Base-by-base conservation (phyloP, 768 basidiomycete genomes). In the Trametes cingulata region DNA sequence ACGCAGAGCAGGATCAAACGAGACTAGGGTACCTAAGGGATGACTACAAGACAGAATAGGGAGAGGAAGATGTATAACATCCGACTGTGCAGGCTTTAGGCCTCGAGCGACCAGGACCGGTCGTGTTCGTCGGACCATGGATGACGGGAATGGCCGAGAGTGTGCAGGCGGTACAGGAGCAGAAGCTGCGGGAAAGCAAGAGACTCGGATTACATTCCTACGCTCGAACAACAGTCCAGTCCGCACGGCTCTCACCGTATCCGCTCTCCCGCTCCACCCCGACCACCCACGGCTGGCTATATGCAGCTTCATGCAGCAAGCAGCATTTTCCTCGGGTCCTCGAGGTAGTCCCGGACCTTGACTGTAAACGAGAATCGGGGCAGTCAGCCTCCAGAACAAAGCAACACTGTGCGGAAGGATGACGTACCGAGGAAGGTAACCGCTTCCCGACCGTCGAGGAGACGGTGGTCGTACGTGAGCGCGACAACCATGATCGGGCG, bases 401-500 rank as follows among this genome's bases (percentile, higher is more conserved):
- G 1, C 17, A 39, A 48, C 22, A 25, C 47, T 33, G 53, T 19
- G 48, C 17, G 12, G 64, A 17, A 52, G 36, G 29, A 20, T 40
- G 55, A 80, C 91, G 65, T 66, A 95, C 93, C 94, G 65, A 99
- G 87, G 93, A 99, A 98, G 40, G 95, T 96, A 53, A 94, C 91
- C 35, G 91, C 96, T 75, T 99, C 96, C 65, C 96, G 82, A 36
- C 96, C 96, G 71, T 99, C 96, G 66, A 99, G 81, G 69, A 99
- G 76, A 62, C 96, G 84, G 77, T 98, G 95, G 75, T 98, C 95
- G 72, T 98, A 98, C 0, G 95, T 96, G 60, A 94, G 81, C 8
- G 91, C 92, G 52, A 95, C 87, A 43, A 95, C 83, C 95, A 98
- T 98, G 77, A 98, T 93, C 29, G 96, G 96, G 56, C 96, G 87